These are phyloP conservation scores for Cordyceps cicadae DNA, from an alignment of 2,329 filamentous ascomycete species.

Conservation along the genomic window DNA sequence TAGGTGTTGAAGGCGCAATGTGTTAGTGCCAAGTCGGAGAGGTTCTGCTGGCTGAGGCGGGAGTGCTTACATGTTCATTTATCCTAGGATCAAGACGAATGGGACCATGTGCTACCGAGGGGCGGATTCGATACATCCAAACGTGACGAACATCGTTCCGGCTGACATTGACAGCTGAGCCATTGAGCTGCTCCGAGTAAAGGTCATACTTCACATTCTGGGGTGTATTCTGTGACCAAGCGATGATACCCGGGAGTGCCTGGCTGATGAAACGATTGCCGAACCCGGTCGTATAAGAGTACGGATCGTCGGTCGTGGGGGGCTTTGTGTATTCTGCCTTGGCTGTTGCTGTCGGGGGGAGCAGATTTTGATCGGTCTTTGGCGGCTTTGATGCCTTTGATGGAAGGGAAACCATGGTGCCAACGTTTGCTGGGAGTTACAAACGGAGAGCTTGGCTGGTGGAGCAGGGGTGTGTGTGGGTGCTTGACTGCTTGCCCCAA, in stretches of 20 bases:
- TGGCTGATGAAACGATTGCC: constrained; percentile 42
- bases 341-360: constrained; percentile 15
- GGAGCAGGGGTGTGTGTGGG: not conserved
- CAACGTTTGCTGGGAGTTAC: not conserved
- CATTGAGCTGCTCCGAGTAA: constrained; percentile 41
- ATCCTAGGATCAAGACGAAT: constrained; percentile 15
- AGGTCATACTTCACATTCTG: constrained; percentile 34
- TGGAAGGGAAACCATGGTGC: not conserved
- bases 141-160: constrained; percentile 24
- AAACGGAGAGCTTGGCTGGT: not conserved
- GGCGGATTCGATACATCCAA: constrained; percentile 28
- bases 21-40: not conserved
- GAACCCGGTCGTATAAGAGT: constrained; percentile 50
- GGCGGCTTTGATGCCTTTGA: not conserved
- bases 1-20: not conserved
- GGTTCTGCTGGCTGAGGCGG: not conserved
- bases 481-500: not conserved
- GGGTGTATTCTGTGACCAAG: constrained; percentile 36
- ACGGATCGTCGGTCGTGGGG: constrained; percentile 27
- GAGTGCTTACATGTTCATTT: constrained; percentile 21
- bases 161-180: constrained; percentile 27
- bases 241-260: constrained; percentile 37
- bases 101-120: constrained; percentile 24
- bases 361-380: not conserved
- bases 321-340: constrained; percentile 15